Evolutionary conservation across 2,329 filamentous ascomycete genomes (phyloP).

Genomic region (Oidium heveae): DNA sequence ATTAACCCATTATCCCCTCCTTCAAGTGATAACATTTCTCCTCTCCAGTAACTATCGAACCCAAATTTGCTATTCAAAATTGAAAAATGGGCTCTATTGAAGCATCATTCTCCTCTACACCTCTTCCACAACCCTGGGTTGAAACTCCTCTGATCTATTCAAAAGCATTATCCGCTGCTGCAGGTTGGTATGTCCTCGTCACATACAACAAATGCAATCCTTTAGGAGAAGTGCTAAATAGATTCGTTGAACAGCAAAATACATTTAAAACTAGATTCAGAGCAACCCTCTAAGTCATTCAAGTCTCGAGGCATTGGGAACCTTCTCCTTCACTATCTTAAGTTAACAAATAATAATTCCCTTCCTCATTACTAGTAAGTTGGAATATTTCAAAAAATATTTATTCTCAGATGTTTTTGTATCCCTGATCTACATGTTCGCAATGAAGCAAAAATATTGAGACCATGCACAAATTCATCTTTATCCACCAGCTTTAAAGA

Average conservation of each 20-base stretch:
- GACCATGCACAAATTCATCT: neutral
- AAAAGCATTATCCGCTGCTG: conserved; percentile 7
- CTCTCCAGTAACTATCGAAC: too few relatives aligned
- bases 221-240: neutral
- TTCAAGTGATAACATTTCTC: too few relatives aligned
- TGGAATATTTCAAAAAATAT: conserved; percentile 41
- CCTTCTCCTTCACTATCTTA: too few relatives aligned
- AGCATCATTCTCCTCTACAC: neutral
- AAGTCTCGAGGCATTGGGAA: too few relatives aligned
- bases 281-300: too few relatives aligned
- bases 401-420: neutral
- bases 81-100: conserved; percentile 6
- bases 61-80: too few relatives aligned
- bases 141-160: conserved; percentile 10
- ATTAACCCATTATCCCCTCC: too few relatives aligned
- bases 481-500: neutral
- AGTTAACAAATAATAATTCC: conserved; percentile 66
- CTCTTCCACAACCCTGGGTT: conserved; percentile 8
- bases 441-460: neutral
- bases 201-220: neutral
- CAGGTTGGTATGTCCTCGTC: conserved; percentile 9
- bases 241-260: conserved; percentile 21
- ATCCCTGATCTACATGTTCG: conserved; percentile 29
- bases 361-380: conserved; percentile 62
- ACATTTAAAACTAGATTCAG: conserved; percentile 66